Conservation (phyloP, 108 stramenopile genomes). For the Cyclotella distinguenda region DNA sequence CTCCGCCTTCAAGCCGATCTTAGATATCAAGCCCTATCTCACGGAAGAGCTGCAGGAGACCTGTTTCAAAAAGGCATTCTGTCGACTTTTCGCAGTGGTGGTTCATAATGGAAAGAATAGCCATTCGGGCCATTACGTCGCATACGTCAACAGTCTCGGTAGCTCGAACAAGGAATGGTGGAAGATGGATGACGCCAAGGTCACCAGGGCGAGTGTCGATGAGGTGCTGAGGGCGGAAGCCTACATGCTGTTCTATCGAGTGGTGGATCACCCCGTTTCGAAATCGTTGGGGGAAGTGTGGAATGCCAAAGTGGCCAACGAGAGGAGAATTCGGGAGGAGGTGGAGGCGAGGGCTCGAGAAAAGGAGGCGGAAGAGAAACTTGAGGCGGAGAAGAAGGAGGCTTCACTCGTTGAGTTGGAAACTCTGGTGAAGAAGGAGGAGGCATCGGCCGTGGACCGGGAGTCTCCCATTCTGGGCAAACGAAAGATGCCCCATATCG, state of each 20-base stretch:
- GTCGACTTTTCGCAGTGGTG: slow-evolving; percentile 87
- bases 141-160: slow-evolving; percentile 64
- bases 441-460: slow-evolving; percentile 3
- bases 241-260: slow-evolving; percentile 89
- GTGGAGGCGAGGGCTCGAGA: background rate
- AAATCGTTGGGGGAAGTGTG: slow-evolving; percentile 40
- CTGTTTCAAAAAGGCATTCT: slow-evolving; percentile 64
- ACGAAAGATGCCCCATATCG: slow-evolving; percentile 60
- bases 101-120: slow-evolving; percentile 87
- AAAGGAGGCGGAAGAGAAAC: slow-evolving; percentile 2
- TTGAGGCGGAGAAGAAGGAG: slow-evolving; percentile 10
- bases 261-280: slow-evolving; percentile 79
- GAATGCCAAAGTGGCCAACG: slow-evolving; percentile 17
- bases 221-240: slow-evolving; percentile 84
- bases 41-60: slow-evolving; percentile 64
- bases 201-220: slow-evolving; percentile 46
- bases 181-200: slow-evolving; percentile 89
- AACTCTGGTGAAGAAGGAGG: slow-evolving; percentile 1
- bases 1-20: slow-evolving; percentile 60
- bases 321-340: slow-evolving; percentile 13
- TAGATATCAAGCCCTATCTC: slow-evolving; percentile 78
- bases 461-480: slow-evolving; percentile 34
- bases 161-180: slow-evolving; percentile 85
- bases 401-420: slow-evolving; percentile 8
- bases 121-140: slow-evolving; percentile 81